These are phyloP conservation scores for Alopecurus myosuroides DNA, from an alignment of 176 grass and related monocot species.

Conservation along the genomic window DNA sequence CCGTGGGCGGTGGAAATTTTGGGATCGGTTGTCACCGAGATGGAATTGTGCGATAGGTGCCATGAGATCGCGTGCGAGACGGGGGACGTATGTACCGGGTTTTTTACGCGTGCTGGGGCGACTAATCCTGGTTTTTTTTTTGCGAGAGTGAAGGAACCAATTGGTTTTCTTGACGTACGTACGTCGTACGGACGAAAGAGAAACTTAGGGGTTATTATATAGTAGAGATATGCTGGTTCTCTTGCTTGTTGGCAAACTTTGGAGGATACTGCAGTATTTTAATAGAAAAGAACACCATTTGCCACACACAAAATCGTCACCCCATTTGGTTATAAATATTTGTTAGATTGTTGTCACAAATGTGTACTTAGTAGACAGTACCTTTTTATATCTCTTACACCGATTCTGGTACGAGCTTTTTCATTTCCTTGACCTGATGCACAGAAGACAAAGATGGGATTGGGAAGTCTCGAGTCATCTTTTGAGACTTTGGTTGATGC, in stretches of 20 bases:
- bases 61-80: too few species aligned
- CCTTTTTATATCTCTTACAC: neutral
- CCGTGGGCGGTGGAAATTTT: too few species aligned
- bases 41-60: too few species aligned
- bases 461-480: constrained; percentile 68
- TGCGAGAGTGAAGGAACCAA: too few species aligned
- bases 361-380: neutral
- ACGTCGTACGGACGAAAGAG: too few species aligned
- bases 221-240: neutral
- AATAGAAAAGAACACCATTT: neutral
- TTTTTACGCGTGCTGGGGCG: too few species aligned
- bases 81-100: too few species aligned
- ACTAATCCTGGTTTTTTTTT: too few species aligned
- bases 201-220: too few species aligned
- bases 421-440: constrained; percentile 42
- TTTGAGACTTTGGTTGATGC: constrained; percentile 88
- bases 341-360: neutral
- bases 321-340: neutral
- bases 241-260: neutral
- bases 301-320: neutral
- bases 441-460: constrained; percentile 76
- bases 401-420: neutral
- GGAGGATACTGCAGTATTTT: neutral
- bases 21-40: too few species aligned
- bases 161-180: too few species aligned